Base-by-base conservation (phyloP, 2,329 filamentous ascomycete species). In the Ophiosphaerella korrae region DNA sequence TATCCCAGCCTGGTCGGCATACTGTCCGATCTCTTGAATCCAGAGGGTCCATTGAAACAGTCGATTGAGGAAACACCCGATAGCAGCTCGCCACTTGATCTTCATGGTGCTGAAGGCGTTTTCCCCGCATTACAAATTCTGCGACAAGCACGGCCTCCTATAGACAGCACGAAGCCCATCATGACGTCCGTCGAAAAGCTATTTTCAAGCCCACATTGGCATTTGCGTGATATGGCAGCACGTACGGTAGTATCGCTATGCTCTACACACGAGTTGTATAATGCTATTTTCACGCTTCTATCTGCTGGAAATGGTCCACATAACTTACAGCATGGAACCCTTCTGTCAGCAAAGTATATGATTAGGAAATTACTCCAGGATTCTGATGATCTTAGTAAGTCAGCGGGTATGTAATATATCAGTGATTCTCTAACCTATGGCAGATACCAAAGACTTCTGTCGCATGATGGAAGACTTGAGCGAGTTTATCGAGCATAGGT, bases 41-140 rank as follows among this genome's bases (percentile, higher is more conserved):
- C 66, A 2, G 62, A 60, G 38, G 63, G 64, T 0, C 62, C 61
- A 7, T 39, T 66, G 11, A 65, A 65, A 37, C 53, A 64, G n/a
- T 68, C 66, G 9, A 57, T 68, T 24, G 57, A 57, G 14, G 48
- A 38, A 3, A 60, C 52, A 7, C 48, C 54, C 2, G 56, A 59
- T 14, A 60, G 47, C 34, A 63, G 50, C 29, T 71, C 68, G 18
- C 64, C 65, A 3, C 57, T 73, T 40, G 66, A 73, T 48, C 62
- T 71, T 9, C 68, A 72, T 41, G 71, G 69, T 13, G 74, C 73
- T 13, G 88, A 92, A 72, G 87, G 87, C 0, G 88, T 93, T 2
- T 93, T 94, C 64, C 90, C 90, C 0, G 89, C 88, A 0, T 76
- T 95, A n/a, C 89, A 93, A 60, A 88, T 95, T 32, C 81, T 94